These are phyloP conservation scores for Paraphaeosphaeria minitans DNA, from an alignment of 2,329 filamentous ascomycete species.

Conservation along the genomic window DNA sequence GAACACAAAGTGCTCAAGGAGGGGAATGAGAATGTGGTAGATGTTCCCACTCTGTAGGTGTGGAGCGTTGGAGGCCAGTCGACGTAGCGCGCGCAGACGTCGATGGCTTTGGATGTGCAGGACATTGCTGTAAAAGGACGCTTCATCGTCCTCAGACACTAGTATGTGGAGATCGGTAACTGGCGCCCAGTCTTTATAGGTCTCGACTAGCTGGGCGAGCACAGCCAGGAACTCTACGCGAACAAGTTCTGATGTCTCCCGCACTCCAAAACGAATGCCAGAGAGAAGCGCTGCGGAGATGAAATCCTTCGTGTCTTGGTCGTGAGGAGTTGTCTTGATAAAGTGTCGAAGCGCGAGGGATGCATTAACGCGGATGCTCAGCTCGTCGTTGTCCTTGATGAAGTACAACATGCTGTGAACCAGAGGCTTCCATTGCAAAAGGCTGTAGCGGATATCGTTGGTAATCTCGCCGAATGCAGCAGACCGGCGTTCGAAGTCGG, in stretches of 20 bases:
- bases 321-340: conserved; percentile 62
- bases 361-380: conserved; percentile 82
- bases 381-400: conserved; percentile 84
- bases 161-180: conserved; percentile 77
- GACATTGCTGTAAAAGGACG: conserved; percentile 90
- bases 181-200: conserved; percentile 70
- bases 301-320: conserved; percentile 61
- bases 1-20: conserved; percentile 94
- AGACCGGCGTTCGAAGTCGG: conserved; percentile 84
- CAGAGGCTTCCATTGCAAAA: conserved; percentile 83
- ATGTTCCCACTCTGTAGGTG: conserved; percentile 77
- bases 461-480: conserved; percentile 76
- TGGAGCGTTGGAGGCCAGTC: conserved; percentile 72
- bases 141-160: conserved; percentile 74
- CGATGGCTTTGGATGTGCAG: conserved; percentile 87
- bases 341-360: conserved; percentile 81
- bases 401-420: conserved; percentile 89
- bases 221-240: conserved; percentile 81
- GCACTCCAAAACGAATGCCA: conserved; percentile 75
- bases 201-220: conserved; percentile 76
- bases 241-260: conserved; percentile 81
- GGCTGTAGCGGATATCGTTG: conserved; percentile 63
- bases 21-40: conserved; percentile 83
- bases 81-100: conserved; percentile 80
- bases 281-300: conserved; percentile 72